Evolutionary conservation across 345 rosid genomes (phyloP), one percentile per base, ranked within the genome.

Genomic region (Ceriops tagal): DNA sequence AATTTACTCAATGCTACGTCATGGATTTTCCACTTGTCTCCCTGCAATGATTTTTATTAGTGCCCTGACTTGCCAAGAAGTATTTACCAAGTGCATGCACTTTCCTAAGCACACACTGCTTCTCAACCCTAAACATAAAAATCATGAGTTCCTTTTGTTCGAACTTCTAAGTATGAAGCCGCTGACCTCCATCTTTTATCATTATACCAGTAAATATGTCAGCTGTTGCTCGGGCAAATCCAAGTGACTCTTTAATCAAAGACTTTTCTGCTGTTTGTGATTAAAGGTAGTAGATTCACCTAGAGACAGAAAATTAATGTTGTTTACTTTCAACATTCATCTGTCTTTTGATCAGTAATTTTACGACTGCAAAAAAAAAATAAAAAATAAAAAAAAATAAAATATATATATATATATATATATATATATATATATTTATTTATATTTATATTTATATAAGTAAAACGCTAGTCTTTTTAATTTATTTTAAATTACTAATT

Each of bases 41-140:
- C 74, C 84, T 58, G 81, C 82, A 78, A 75, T 72, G 70, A 76
- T 65, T 64, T 30, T 32, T 21, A 18, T n/a, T 19, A 15, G 27
- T 56, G 53, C 21, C 18, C 30, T 52, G 70, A 43, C 24, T 39
- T 64, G 43, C 32, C 39, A 5, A 5, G 11, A 18, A 5, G 11
- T 27, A n/a, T 8, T 56, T 35, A 46, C 64, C 62, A 1, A 27
- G 24, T 39, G 47, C 64, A 68, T 39, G 47, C 64, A 68, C 26
- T 27, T 67, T 49, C 32, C 28, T 22, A 1, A 1, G 26, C 32
- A n/a, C 52, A 20, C 18, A 16, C 60, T 65, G 76, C 63, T 66
- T 24, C 69, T 80, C 31, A 8, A 51, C 52, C 43, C 64, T 69
- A 35, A 62, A 34, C 71, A 65, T 20, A 30, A 59, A 19, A 61